Percentiles rank a stretch among this genome's conserved stretches.
Evolutionary conservation across 148 eudicot genomes (phyloP).

Genomic region (Bassia scoparia): DNA sequence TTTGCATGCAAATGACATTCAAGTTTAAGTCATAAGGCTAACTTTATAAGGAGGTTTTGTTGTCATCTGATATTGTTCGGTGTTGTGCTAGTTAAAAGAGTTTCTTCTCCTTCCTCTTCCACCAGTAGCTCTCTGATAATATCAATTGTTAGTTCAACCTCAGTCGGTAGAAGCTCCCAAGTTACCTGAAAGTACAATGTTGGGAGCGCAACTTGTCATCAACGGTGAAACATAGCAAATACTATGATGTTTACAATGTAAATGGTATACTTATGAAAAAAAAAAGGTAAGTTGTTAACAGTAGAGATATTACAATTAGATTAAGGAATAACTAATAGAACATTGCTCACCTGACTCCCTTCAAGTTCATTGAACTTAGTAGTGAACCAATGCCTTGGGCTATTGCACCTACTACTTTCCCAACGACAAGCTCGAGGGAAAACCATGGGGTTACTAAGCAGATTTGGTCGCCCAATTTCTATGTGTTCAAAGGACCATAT

Average conservation of each 20-base stretch:
- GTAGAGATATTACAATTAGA: not conserved
- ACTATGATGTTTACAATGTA: too few relatives aligned
- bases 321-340: not conserved
- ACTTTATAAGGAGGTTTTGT: conserved; percentile 25
- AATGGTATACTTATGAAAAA: not conserved
- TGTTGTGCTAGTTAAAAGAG: conserved; percentile 5
- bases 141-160: conserved; percentile 38
- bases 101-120: conserved; percentile 18
- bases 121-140: conserved; percentile 38
- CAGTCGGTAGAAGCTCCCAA: conserved; percentile 44
- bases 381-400: conserved; percentile 34
- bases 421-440: conserved; percentile 64
- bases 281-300: not conserved
- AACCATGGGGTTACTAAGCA: conserved; percentile 15
- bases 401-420: conserved; percentile 43
- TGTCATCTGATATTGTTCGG: not conserved
- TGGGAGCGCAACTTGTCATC: not conserved
- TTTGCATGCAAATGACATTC: not conserved
- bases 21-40: not conserved
- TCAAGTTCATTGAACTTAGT: conserved; percentile 45
- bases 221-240: not conserved
- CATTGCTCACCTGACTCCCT: conserved; percentile 42
- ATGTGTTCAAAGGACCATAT: conserved; percentile 75
- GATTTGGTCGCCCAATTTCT: conserved; percentile 56
- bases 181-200: conserved; percentile 35